phyloP scores from a whole-genome alignment of 371 early-diverging fungal species.

The Mortierella sp. region DNA sequence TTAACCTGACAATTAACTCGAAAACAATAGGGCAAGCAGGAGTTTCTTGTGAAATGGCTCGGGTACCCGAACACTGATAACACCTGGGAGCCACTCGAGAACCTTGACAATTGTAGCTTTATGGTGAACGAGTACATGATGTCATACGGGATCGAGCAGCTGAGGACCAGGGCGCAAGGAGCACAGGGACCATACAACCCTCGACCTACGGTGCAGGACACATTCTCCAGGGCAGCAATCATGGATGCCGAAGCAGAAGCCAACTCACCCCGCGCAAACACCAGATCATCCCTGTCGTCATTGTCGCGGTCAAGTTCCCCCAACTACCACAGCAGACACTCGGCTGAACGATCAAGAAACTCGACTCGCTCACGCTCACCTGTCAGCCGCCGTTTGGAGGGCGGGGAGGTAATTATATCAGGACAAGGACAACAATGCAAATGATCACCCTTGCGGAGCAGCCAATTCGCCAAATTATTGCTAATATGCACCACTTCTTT shows the following conservation, averaged over 20 bases:
- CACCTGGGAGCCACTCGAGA: constrained; percentile 20
- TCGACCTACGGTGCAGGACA: not conserved
- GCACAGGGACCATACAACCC: not conserved
- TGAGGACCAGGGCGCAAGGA: not conserved
- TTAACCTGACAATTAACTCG: not conserved
- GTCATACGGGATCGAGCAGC: not conserved
- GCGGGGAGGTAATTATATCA: not conserved
- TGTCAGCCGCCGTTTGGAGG: not conserved
- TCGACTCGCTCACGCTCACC: not conserved
- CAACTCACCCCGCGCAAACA: not conserved
- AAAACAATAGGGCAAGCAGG: not conserved
- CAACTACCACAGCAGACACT: not conserved
- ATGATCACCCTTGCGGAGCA: too few species aligned
- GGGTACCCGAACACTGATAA: not conserved
- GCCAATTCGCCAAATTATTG: not conserved
- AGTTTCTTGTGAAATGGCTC: constrained; percentile 12
- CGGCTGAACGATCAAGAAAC: not conserved
- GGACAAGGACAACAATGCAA: not conserved
- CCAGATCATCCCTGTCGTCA: not conserved
- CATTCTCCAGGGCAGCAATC: not conserved
- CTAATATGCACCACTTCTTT: not conserved
- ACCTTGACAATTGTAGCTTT: constrained; percentile 1
- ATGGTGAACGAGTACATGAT: not conserved
- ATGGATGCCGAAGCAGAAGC: not conserved
- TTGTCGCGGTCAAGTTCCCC: not conserved